These are phyloP conservation scores for Fusarium robinianum DNA, from an alignment of 2,329 filamentous ascomycete species.

Conservation along the genomic window DNA sequence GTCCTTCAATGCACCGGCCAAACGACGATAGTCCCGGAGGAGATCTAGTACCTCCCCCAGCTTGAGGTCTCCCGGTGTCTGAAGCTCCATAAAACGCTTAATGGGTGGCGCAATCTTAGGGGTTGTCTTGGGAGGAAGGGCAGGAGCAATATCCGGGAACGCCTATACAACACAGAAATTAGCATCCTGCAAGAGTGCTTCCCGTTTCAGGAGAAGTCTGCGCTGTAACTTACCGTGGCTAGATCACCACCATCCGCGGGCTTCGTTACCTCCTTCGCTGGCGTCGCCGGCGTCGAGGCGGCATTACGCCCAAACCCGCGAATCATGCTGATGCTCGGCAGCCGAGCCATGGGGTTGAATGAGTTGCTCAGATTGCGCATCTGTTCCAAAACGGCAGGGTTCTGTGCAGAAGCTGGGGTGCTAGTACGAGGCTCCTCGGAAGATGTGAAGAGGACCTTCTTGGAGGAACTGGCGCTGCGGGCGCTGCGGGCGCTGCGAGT, in stretches of 20 bases:
- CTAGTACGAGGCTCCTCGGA: slow-evolving; percentile 43
- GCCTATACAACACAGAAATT: slow-evolving; percentile 47
- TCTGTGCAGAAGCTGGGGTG: slow-evolving; percentile 30
- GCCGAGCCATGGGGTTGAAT: slow-evolving; percentile 79
- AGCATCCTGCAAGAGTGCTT: slow-evolving; percentile 1
- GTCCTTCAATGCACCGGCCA: slow-evolving; percentile 68
- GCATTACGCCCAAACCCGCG: slow-evolving; percentile 71
- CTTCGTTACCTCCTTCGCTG: slow-evolving; percentile 47
- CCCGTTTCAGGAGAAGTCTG: background rate
- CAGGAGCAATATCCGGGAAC: slow-evolving; percentile 62
- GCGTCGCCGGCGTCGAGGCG: slow-evolving; percentile 43
- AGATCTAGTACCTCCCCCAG: slow-evolving; percentile 75
- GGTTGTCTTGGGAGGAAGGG: slow-evolving; percentile 58
- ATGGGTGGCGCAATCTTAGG: slow-evolving; percentile 68
- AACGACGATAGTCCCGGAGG: slow-evolving; percentile 73
- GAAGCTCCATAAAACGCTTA: slow-evolving; percentile 72
- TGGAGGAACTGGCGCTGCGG: slow-evolving; percentile 64
- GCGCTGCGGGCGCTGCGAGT: slow-evolving; percentile 66
- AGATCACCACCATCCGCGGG: slow-evolving; percentile 59
- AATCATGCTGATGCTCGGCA: slow-evolving; percentile 74
- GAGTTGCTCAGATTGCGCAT: slow-evolving; percentile 80
- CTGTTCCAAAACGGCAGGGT: slow-evolving; percentile 73
- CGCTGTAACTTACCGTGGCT: slow-evolving; percentile 53
- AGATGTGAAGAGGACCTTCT: slow-evolving; percentile 58
- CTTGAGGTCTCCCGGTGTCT: slow-evolving; percentile 70